These are phyloP conservation scores for Neoboletus brunneissimus DNA, from an alignment of 768 basidiomycete species.

Conservation along the genomic window DNA sequence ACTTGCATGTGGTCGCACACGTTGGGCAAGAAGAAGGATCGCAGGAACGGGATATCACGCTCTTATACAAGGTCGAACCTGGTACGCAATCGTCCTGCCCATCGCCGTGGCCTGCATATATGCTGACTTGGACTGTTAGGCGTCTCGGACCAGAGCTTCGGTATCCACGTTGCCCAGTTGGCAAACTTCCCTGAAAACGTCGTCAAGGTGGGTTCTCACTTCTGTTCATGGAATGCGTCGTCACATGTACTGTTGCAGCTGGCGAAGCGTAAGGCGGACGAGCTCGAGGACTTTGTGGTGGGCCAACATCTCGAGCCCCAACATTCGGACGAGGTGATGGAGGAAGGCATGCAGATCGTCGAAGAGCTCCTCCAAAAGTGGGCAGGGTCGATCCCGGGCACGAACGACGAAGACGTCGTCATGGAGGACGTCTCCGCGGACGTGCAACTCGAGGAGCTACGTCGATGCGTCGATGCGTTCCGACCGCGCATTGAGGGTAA, in stretches of 20 bases:
- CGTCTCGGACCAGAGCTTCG: constrained; percentile 95
- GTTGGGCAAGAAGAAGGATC: constrained; percentile 53
- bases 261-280: constrained; percentile 89
- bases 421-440: constrained; percentile 46
- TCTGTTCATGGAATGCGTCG: background rate
- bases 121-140: constrained; percentile 41
- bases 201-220: constrained; percentile 56
- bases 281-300: constrained; percentile 80
- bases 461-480: constrained; percentile 61
- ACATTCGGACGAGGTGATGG: constrained; percentile 57
- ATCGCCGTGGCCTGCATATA: background rate
- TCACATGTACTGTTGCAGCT: constrained; percentile 44
- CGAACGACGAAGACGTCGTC: constrained; percentile 44
- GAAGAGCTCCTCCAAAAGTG: constrained; percentile 76
- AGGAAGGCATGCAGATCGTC: constrained; percentile 79
- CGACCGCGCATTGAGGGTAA: constrained; percentile 72
- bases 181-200: constrained; percentile 97
- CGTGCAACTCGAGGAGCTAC: constrained; percentile 46
- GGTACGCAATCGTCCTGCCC: constrained; percentile 46
- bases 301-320: constrained; percentile 38
- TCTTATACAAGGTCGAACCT: constrained; percentile 71
- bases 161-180: constrained; percentile 96
- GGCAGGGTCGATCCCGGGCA: constrained; percentile 39
- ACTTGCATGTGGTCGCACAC: constrained; percentile 93
- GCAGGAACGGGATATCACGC: constrained; percentile 73